phyloP scores from a whole-genome alignment of 129 eudicot species.

The Logfia minima region DNA sequence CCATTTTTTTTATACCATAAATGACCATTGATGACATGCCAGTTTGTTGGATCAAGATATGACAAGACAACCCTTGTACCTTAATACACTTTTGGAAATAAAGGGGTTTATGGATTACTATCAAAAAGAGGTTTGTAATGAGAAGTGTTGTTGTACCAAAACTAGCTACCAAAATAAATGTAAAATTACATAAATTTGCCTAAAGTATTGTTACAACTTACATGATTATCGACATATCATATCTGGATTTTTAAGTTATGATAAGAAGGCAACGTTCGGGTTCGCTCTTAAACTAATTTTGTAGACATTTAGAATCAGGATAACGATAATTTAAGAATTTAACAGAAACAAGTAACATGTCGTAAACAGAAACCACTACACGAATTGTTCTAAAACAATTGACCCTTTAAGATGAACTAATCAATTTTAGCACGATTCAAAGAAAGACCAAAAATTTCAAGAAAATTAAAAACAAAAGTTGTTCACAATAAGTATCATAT shows the following conservation, averaged over 20 bases:
- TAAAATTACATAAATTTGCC: background rate
- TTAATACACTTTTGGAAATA: slow-evolving; percentile 20
- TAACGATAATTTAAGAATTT: too few relatives aligned
- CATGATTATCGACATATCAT: too few relatives aligned
- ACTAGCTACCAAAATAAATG: background rate
- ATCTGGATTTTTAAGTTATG: too few relatives aligned
- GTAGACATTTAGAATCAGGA: too few relatives aligned
- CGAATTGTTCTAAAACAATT: background rate
- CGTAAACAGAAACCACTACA: too few relatives aligned
- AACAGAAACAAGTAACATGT: too few relatives aligned
- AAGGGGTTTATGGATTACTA: background rate
- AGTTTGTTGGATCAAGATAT: slow-evolving; percentile 33
- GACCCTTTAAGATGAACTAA: background rate
- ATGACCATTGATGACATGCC: slow-evolving; percentile 14
- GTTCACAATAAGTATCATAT: background rate
- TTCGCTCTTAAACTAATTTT: too few relatives aligned
- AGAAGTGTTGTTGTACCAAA: background rate
- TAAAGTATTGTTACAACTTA: background rate
- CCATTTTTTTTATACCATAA: background rate
- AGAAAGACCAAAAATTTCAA: background rate
- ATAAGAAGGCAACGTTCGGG: too few relatives aligned
- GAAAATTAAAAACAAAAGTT: background rate
- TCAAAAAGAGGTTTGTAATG: background rate
- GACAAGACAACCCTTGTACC: slow-evolving; percentile 39
- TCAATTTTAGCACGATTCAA: background rate